Base-by-base conservation (phyloP, 306 rosid species). In the Cicer chorassanicum region DNA sequence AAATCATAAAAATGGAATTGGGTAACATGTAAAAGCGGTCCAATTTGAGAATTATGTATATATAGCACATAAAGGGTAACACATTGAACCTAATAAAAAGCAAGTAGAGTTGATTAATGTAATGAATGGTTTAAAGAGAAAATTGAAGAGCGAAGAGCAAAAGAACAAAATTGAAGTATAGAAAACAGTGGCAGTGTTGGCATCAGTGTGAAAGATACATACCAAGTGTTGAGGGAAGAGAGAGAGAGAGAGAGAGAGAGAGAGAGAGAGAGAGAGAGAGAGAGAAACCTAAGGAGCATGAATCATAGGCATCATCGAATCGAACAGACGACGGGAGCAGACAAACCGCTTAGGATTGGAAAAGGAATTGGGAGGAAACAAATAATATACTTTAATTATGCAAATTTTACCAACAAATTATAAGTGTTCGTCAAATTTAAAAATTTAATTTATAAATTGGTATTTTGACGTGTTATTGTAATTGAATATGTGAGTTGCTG, bases 261-360 rank as follows among this genome's bases (percentile, higher is more conserved):
- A 24, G 29, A 24, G 29, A 59, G 42, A 34, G 43, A 60, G 19
- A 55, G 60, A 56, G 6, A 51, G 44, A 41, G 44, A 41, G 53
- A 48, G 53, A 48, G 53, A 48, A 2, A 19, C 43, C 66, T 60
- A 60, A 60, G 66, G 1, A 60, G 11, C 16, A 14, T 60, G 66
- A 60, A 34, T 60, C 66, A 57, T 57, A 56, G 65, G 18, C 65
- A 34, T 60, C 10, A 15, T 13, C 62, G 62, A 55, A 55, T 3
- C 6, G 36, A 56, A 19, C 39, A 16, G 60, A 53, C 1, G 5
- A 29, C 36, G 36, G n/a, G n/a, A n/a, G n/a, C n/a, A n/a, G n/a
- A n/a, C n/a, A n/a, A n/a, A n/a, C n/a, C n/a, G 34, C 34, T 24
- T 24, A 24, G 34, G 34, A 24, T 24, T 24, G 34, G 34, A 24